Base-by-base conservation (phyloP, 2,329 filamentous ascomycete species). In the Colletotrichum lini region DNA sequence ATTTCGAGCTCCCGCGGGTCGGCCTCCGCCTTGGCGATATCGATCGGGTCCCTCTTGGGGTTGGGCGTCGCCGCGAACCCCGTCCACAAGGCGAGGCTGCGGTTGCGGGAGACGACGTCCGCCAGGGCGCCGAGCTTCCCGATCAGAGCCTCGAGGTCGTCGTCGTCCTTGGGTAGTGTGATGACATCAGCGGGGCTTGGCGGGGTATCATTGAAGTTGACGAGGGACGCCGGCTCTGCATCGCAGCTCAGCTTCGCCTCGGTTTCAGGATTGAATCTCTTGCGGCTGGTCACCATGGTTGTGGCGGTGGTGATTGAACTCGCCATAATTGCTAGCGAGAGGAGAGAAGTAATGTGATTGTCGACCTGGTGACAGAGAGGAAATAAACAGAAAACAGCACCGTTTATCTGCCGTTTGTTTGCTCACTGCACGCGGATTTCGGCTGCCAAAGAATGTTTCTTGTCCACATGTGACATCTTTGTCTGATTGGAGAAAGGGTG, bases 41-140 rank as follows among this genome's bases (percentile, higher is more conserved):
- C 53, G 18, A 65, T 5, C 10, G 53, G 53, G 52, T 59, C 53
- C 15, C 53, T 16, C 21, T 65, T 35, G 26, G 42, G 63, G 5
- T 30, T 58, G 8, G 53, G 53, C 7, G 63, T 58, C 15, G 53
- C 63, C 18, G 47, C 49, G 44, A 59, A 65, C 9, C 21, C 44
- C 30, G 63, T 65, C 42, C 53, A 59, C 30, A 65, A 30, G 16
- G 63, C 63, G 15, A 65, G 35, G 10, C 63, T 59, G 63, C 44
- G 35, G 16, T n/a, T 49, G 44, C 26, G 30, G 7, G 21, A 42
- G 35, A 59, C 44, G 21, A 63, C 49, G 12, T 21, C 21, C 47
- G 23, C 47, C 21, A 63, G 60, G 38, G 60, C 60, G 49, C 21
- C 16, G 3, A 42, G 40, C 18, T 54, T 54, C 2, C 18, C 21